phyloP scores from a whole-genome alignment of 139 green algal species.

The Volvox reticuliferus region DNA sequence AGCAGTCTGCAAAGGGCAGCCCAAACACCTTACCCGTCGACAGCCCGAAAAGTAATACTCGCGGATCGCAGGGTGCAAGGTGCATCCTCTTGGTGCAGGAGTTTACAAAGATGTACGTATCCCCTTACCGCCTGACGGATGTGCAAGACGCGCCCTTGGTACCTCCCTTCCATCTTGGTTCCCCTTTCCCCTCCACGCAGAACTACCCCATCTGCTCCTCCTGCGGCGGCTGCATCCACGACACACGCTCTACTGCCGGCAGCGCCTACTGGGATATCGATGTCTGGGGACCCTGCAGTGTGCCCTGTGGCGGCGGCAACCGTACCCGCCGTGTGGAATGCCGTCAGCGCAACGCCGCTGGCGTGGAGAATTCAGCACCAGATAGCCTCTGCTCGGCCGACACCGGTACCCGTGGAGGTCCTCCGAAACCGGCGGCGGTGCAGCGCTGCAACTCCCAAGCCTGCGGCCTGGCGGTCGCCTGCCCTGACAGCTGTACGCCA shows the following conservation, averaged over 20 bases:
- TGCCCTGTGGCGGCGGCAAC: neutral
- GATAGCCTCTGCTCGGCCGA: neutral
- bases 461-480: neutral
- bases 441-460: slow-evolving; percentile 1
- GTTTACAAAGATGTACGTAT: too few species aligned
- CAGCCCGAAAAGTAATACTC: too few species aligned
- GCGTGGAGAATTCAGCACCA: neutral
- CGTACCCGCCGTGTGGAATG: neutral
- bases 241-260: too few species aligned
- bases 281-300: slow-evolving; percentile 7
- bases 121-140: too few species aligned
- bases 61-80: too few species aligned
- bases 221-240: neutral
- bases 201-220: neutral
- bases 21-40: too few species aligned
- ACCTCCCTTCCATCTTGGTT: neutral
- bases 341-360: neutral
- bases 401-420: neutral
- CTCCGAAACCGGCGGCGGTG: neutral
- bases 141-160: neutral
- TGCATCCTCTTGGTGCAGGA: too few species aligned
- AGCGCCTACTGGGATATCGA: neutral
- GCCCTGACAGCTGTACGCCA: neutral
- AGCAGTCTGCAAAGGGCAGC: too few species aligned
- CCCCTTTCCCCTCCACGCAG: neutral